A percentile compares a stretch with the other conserved stretches of the same genome.
phyloP scores from a whole-genome alignment of 768 basidiomycete genomes.

The Collybiopsis confluens region DNA sequence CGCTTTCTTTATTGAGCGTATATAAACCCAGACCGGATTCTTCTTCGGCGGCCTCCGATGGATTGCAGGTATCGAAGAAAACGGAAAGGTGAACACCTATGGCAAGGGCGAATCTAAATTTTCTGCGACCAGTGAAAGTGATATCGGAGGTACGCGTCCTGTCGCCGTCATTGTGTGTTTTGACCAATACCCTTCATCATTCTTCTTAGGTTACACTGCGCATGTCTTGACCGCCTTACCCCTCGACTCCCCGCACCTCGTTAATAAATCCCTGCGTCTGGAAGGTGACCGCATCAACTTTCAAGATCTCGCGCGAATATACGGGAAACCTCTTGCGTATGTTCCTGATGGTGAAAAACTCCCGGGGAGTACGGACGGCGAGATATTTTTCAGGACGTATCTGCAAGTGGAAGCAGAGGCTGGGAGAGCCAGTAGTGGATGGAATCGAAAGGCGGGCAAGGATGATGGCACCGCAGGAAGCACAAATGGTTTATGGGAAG shows the following conservation, averaged over 20 bases:
- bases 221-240: constrained; percentile 29
- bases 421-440: constrained; percentile 14
- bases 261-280: constrained; percentile 27
- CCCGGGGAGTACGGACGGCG: not conserved
- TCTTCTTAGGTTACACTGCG: constrained; percentile 26
- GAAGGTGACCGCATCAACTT: constrained; percentile 29
- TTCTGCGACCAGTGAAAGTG: no score
- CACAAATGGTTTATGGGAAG: constrained; percentile 15
- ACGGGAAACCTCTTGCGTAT: constrained; percentile 9
- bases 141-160: no score
- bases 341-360: constrained; percentile 3
- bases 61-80: no score
- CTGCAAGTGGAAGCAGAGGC: constrained; percentile 5
- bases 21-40: no score
- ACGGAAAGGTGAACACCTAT: no score
- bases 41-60: no score
- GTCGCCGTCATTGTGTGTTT: not conserved
- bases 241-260: constrained; percentile 14
- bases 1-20: no score
- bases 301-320: constrained; percentile 19
- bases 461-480: constrained; percentile 13
- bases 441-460: constrained; percentile 9
- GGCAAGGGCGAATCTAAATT: no score
- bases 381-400: not conserved
- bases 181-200: no score